Evolutionary conservation across 305 asterid genomes (phyloP).

Genomic region (Rubia tinctorum): DNA sequence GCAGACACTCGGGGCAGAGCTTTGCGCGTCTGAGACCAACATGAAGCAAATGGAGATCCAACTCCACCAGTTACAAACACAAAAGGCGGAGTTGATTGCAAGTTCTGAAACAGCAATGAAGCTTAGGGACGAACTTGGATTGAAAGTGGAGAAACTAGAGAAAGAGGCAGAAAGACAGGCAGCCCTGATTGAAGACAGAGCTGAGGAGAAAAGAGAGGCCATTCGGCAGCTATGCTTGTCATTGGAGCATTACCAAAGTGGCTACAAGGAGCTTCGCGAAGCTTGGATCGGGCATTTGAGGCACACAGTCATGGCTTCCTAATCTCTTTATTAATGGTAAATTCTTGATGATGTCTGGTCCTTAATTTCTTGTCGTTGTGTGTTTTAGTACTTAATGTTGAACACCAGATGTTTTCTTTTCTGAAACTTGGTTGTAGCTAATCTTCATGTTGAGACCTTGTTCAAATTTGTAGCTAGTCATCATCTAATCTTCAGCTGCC

Average conservation of each 20-base stretch:
- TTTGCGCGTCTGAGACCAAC: slow-evolving; percentile 30
- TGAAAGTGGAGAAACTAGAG: slow-evolving; percentile 44
- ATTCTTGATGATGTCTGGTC: not conserved
- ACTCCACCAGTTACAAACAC: slow-evolving; percentile 31
- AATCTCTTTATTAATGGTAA: not conserved
- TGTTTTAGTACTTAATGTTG: too few relatives aligned
- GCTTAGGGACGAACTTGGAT: slow-evolving; percentile 31
- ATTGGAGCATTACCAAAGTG: slow-evolving; percentile 61
- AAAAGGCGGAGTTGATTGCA: slow-evolving; percentile 32
- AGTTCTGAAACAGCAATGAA: slow-evolving; percentile 29
- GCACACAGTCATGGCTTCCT: slow-evolving; percentile 14
- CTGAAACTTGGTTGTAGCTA: too few relatives aligned
- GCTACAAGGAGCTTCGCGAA: slow-evolving; percentile 49
- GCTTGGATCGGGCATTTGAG: slow-evolving; percentile 19
- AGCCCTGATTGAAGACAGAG: slow-evolving; percentile 43
- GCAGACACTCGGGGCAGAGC: slow-evolving; percentile 34
- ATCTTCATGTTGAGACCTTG: too few relatives aligned
- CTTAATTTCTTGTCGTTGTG: not conserved
- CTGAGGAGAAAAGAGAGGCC: slow-evolving; percentile 84
- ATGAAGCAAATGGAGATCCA: slow-evolving; percentile 34
- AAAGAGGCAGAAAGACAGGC: slow-evolving; percentile 53
- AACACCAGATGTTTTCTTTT: too few relatives aligned
- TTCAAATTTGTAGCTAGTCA: too few relatives aligned
- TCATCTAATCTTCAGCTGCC: too few relatives aligned
- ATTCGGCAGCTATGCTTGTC: slow-evolving; percentile 83